Evolutionary conservation across 257 asterid species (phyloP).

Genomic region (Solanum medicagineum): DNA sequence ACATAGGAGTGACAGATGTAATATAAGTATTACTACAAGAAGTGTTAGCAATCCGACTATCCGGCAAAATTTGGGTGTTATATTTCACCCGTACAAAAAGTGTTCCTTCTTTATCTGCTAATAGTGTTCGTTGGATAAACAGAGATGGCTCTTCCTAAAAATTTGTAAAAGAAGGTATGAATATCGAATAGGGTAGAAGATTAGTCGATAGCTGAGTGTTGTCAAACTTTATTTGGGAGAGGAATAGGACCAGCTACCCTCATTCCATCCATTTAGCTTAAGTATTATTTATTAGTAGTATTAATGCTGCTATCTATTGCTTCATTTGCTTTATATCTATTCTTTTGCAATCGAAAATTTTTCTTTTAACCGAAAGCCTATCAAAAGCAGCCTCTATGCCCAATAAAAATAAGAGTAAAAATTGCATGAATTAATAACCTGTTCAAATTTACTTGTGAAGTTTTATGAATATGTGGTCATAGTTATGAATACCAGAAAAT

Average conservation of each 20-base stretch:
- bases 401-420: too few species aligned
- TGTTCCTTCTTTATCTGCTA: too few species aligned
- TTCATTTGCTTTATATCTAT: not conserved
- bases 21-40: too few species aligned
- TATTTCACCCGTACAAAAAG: too few species aligned
- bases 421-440: too few species aligned
- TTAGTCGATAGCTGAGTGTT: not conserved
- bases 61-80: too few species aligned
- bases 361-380: not conserved
- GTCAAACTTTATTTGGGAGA: not conserved
- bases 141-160: too few species aligned
- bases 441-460: not conserved
- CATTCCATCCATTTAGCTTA: not conserved
- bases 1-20: too few species aligned
- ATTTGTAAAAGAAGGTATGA: not conserved
- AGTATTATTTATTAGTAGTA: not conserved
- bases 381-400: too few species aligned
- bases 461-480: not conserved
- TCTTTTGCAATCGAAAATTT: not conserved
- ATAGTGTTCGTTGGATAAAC: too few species aligned
- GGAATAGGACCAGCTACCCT: not conserved
- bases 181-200: not conserved
- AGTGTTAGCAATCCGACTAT: too few species aligned
- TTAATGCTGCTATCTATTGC: not conserved
- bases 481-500: not conserved